A percentile compares a stretch with the other conserved stretches of the same genome.
These are phyloP conservation scores for Petunia secreta DNA, from an alignment of 257 asterid species.

Conservation along the genomic window DNA sequence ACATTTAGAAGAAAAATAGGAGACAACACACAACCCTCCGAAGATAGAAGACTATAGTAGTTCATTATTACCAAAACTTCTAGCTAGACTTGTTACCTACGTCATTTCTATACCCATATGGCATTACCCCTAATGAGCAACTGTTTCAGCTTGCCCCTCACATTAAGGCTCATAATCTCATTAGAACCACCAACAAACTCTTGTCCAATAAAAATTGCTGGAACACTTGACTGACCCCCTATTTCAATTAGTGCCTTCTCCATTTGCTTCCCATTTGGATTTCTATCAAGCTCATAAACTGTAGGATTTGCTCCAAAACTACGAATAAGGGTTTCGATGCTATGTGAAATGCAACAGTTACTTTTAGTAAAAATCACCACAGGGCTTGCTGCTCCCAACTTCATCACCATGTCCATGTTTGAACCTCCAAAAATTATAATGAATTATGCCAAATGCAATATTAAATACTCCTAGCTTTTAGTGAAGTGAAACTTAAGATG, in stretches of 20 bases:
- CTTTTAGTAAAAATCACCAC: background rate
- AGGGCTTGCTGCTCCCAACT: background rate
- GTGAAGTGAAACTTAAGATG: background rate
- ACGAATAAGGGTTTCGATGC: background rate
- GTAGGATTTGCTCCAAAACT: constrained; percentile 3
- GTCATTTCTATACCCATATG: constrained; percentile 5
- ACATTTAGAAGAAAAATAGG: background rate
- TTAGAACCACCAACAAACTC: constrained; percentile 13
- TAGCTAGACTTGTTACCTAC: background rate
- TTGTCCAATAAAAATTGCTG: constrained; percentile 6
- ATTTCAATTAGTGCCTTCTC: background rate
- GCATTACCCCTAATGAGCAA: background rate
- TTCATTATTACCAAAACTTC: background rate
- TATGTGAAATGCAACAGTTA: constrained; percentile 17
- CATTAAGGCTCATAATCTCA: constrained; percentile 21
- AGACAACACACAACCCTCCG: background rate
- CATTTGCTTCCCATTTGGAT: constrained; percentile 13
- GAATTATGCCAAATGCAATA: no score
- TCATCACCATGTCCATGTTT: constrained; percentile 14
- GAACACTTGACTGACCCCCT: constrained; percentile 23
- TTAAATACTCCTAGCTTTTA: background rate
- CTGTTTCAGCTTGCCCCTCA: background rate
- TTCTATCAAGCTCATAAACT: background rate
- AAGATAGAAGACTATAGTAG: background rate
- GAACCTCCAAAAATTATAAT: no score